Base-by-base conservation (phyloP, 2,329 filamentous ascomycete genomes). In the Magnaporthales sp. region DNA sequence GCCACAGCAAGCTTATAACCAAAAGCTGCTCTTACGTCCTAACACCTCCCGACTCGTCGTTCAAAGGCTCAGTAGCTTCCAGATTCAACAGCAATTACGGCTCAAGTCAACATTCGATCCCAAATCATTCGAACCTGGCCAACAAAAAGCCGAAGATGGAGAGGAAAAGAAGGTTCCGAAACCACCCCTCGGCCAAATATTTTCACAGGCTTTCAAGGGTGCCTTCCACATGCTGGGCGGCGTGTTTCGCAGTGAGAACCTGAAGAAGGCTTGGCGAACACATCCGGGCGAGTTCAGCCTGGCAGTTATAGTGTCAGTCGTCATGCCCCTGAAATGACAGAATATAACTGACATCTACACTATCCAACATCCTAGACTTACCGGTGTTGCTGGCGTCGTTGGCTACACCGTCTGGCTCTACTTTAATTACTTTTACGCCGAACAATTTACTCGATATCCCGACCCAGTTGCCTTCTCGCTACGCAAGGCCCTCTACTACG, bases 401-500 rank as follows among this genome's bases (percentile, higher is more conserved):
- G 73, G 72, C 29, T 82, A 81, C 70, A 74, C 77, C 27, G 69
- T 76, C 46, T 77, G 76, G 68, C 74, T 81, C 63, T 86, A 86
- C 76, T 82, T 84, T 69, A 78, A 78, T 70, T 84, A 84, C 70
- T 87, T 86, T 74, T 82, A 86, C 72, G 80, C 82, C 66, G 73
- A 77, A 30, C 80, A 86, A 67, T 85, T 86, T 71, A 86, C 83
- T 64, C 80, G 78, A 67, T 87, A 83, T 74, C 91, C 91, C 2
- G 86, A 90, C 58, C 83, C 87, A 1, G 87, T 94, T 38, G 91
- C 91, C 10, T 89, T 90, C 72, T 88, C 91, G 68, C 83, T 99
- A 62, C 91, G 95, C 32, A 86, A 89, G 70, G 95, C 93, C 0
- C 80, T 98, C 29, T 97, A 94, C 79, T 96, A 92, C 77, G 91